Evolutionary conservation across 2,329 filamentous ascomycete genomes (phyloP).

Genomic region (Mollisia scopiformis): DNA sequence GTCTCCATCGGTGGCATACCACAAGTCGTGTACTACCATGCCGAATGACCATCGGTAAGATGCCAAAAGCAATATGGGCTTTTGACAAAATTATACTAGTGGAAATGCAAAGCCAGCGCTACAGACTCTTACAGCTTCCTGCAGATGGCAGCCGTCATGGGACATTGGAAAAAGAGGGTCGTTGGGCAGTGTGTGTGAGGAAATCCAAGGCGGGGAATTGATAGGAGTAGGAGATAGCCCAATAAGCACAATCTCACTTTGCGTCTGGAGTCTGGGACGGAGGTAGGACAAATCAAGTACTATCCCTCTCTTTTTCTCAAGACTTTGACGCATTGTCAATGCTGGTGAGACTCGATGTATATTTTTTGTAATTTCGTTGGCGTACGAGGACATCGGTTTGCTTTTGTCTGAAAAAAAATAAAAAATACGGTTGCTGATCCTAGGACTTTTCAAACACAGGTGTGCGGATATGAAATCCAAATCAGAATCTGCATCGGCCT

Average conservation of each 20-base stretch:
- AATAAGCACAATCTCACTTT: constrained; percentile 26
- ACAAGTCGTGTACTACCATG: constrained; percentile 36
- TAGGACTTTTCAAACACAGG: constrained; percentile 9
- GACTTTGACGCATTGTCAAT: background rate
- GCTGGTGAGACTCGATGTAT: constrained; percentile 1
- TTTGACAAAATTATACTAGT: constrained; percentile 32
- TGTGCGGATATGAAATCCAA: constrained; percentile 13
- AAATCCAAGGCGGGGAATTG: constrained; percentile 21
- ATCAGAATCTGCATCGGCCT: constrained; percentile 1
- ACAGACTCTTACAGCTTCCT: constrained; percentile 30
- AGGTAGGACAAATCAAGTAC: constrained; percentile 22
- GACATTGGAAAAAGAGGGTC: constrained; percentile 25
- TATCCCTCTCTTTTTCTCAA: constrained; percentile 17
- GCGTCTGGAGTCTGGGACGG: constrained; percentile 27
- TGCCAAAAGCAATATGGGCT: constrained; percentile 31
- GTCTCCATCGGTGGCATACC: constrained; percentile 34
- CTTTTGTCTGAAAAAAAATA: constrained; percentile 25
- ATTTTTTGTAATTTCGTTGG: constrained; percentile 9
- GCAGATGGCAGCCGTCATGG: constrained; percentile 32
- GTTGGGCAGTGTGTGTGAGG: constrained; percentile 28
- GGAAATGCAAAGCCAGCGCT: constrained; percentile 37
- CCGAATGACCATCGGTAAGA: constrained; percentile 28
- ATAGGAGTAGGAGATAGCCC: constrained; percentile 20
- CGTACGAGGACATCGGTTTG: constrained; percentile 5
- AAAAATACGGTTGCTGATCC: constrained; percentile 18